A percentile compares a stretch with the other conserved stretches of the same genome.
Evolutionary conservation across 306 rosid genomes (phyloP).

Genomic region (Quercus parvula): DNA sequence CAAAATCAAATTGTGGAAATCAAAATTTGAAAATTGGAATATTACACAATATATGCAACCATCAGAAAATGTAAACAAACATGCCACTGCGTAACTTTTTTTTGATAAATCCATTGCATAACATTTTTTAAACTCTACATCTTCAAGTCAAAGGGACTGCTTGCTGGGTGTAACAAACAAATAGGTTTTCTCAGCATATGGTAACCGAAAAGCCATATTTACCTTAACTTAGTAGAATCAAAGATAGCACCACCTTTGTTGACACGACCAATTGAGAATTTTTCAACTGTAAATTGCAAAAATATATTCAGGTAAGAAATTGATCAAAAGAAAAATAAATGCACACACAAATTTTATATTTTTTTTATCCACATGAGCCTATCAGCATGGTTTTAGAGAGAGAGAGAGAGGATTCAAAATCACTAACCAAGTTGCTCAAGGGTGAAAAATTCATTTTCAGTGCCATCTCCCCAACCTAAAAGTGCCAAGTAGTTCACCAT

Average conservation of each 20-base stretch:
- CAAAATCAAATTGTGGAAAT: background rate
- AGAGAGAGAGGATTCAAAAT: slow-evolving; percentile 4
- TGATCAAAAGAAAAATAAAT: background rate
- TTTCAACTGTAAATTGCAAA: slow-evolving; percentile 59
- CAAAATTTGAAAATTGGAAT: background rate
- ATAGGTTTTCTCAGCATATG: slow-evolving; percentile 4
- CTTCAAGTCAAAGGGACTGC: background rate
- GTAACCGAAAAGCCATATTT: slow-evolving; percentile 6
- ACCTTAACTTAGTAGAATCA: slow-evolving; percentile 79
- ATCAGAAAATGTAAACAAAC: too few species aligned
- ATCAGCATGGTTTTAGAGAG: background rate
- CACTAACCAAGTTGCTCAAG: slow-evolving; percentile 81
- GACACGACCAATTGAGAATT: slow-evolving; percentile 77
- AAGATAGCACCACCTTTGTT: slow-evolving; percentile 94
- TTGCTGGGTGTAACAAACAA: background rate
- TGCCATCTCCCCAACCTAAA: slow-evolving; percentile 99
- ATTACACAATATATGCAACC: too few species aligned
- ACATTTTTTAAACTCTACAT: background rate
- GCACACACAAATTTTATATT: background rate
- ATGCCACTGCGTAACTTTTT: too few species aligned
- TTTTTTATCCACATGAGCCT: background rate
- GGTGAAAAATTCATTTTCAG: slow-evolving; percentile 86
- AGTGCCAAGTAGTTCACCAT: slow-evolving; percentile 93
- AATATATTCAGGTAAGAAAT: slow-evolving; percentile 24
- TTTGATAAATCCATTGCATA: too few species aligned